Conservation (phyloP, 2,329 filamentous ascomycete species). For the Pseudogymnoascus sp. region DNA sequence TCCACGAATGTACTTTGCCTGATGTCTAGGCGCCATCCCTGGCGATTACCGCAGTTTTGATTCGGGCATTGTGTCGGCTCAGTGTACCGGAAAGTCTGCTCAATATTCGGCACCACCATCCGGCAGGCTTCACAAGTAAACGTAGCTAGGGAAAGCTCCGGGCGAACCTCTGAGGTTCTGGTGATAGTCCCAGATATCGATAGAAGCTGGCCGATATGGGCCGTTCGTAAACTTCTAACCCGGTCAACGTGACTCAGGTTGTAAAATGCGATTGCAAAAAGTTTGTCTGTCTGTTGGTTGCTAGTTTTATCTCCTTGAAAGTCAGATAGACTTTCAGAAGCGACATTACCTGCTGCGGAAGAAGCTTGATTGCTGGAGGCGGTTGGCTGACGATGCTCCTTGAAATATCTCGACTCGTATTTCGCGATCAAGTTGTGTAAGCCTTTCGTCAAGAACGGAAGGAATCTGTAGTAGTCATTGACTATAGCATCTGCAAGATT, state of each 20-base stretch:
- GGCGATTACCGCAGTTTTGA: conserved; percentile 72
- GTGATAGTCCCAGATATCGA: conserved; percentile 97
- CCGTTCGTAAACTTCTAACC: conserved; percentile 55
- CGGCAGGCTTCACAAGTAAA: conserved; percentile 88
- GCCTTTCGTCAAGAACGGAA: conserved; percentile 81
- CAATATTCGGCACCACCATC: conserved; percentile 76
- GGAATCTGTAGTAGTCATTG: conserved; percentile 87
- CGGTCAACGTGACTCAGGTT: conserved; percentile 48
- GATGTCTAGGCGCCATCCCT: conserved; percentile 95
- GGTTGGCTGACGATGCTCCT: conserved; percentile 79
- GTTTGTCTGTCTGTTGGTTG: conserved; percentile 93
- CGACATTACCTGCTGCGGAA: conserved; percentile 54
- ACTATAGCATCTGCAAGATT: conserved; percentile 79
- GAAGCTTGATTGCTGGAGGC: conserved; percentile 64
- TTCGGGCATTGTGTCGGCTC: conserved; percentile 96
- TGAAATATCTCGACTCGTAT: conserved; percentile 89
- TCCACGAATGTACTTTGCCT: conserved; percentile 95
- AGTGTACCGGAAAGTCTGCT: conserved; percentile 96
- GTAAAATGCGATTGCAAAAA: conserved; percentile 74
- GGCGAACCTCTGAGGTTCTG: conserved; percentile 90
- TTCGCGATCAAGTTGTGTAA: conserved; percentile 91
- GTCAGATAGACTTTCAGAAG: conserved; percentile 55
- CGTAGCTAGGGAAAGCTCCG: conserved; percentile 83
- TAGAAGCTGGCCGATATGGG: conserved; percentile 83
- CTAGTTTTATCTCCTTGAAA: conserved; percentile 62